A percentile compares a stretch with the other conserved stretches of the same genome.
Evolutionary conservation across 2,329 filamentous ascomycete genomes (phyloP).

Genomic region (Dothideomycetes sp.): DNA sequence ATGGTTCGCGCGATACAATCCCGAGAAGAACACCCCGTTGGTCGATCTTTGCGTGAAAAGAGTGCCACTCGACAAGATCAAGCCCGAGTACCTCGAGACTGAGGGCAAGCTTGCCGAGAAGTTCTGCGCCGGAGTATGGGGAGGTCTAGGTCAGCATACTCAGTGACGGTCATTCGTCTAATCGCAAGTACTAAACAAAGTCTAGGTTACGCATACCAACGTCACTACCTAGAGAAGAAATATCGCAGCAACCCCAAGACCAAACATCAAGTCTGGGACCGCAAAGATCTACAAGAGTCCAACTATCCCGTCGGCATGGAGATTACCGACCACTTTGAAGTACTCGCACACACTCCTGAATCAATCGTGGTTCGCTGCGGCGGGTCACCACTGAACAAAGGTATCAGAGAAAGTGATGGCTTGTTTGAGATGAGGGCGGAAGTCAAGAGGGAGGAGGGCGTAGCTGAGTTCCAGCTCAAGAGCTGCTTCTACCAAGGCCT

Average conservation of each 20-base stretch:
- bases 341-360: constrained; percentile 51
- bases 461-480: constrained; percentile 56
- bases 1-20: constrained; percentile 50
- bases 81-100: constrained; percentile 52
- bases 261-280: constrained; percentile 50
- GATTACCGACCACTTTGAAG: constrained; percentile 63
- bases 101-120: constrained; percentile 50
- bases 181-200: neutral
- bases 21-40: constrained; percentile 48
- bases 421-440: constrained; percentile 54
- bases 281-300: constrained; percentile 41
- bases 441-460: constrained; percentile 46
- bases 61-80: constrained; percentile 52
- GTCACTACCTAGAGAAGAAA: constrained; percentile 47
- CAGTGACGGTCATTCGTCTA: neutral
- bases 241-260: constrained; percentile 44
- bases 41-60: constrained; percentile 55
- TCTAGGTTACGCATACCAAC: constrained; percentile 47
- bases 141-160: constrained; percentile 43
- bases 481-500: constrained; percentile 49
- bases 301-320: constrained; percentile 51
- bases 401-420: constrained; percentile 49
- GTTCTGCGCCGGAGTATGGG: constrained; percentile 59
- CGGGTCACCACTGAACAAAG: constrained; percentile 49
- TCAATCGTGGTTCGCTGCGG: constrained; percentile 55